Evolutionary conservation across 257 asterid genomes (phyloP), one percentile per base, ranked within the genome.

Genomic region (Avicennia marina): DNA sequence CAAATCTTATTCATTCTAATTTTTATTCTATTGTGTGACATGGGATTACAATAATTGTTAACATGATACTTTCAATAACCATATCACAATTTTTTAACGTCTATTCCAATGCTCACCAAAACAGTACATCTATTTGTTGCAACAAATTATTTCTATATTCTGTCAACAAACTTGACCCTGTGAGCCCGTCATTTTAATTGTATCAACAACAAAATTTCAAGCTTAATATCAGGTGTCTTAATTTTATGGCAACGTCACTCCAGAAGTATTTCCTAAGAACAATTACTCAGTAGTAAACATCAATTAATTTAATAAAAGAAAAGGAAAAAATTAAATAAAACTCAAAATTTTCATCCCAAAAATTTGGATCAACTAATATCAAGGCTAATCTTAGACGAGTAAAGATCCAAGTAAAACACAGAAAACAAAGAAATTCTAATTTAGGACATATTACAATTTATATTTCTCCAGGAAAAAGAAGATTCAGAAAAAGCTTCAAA

Each of bases 111-210:
- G 62, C 56, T 53, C 25, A 15, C 46, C 11, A 42, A 26, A 53
- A 63, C 32, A 11, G 29, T 39, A 24, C 22, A 43, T 27, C 62
- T 53, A 40, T n/a, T n/a, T n/a, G n/a, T n/a, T n/a, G n/a, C n/a
- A n/a, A n/a, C n/a, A 4, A 52, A 11, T 42, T 41, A 64, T 53
- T 44, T 29, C 22, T 25, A 33, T 39, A 18, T 39, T 58, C 29
- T 40, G 44, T 29, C 29, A 38, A 58, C 61, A 31, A 11, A 11
- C 4, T 15, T 26, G 18, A 13, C 32, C 47, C 48, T 31, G 22
- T 15, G 32, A 57, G 20, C 9, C 56, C 32, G 38, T 11, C 41
- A 11, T 38, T n/a, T 39, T 46, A 9, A 11, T 10, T 51, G 16
- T 34, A n/a, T n/a, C n/a, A n/a, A n/a, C n/a, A n/a, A n/a, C n/a